phyloP scores from a whole-genome alignment of 2,329 filamentous ascomycete genomes.

The Claviceps sp. region DNA sequence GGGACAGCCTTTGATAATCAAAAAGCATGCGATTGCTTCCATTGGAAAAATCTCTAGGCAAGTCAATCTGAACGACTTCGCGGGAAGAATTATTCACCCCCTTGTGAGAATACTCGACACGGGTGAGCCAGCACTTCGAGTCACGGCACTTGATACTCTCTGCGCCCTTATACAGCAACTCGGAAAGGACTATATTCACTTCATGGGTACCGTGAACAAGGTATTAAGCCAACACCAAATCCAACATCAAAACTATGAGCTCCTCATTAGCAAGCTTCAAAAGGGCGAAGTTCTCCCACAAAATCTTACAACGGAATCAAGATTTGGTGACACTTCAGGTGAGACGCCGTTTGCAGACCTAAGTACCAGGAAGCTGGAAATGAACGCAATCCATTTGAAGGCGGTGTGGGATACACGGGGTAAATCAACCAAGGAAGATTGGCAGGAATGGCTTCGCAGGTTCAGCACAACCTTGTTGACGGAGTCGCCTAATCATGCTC shows the following conservation, averaged over 20 bases:
- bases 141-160: constrained; percentile 81
- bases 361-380: constrained; percentile 83
- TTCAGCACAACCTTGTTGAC: constrained; percentile 92
- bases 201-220: constrained; percentile 87
- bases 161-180: constrained; percentile 94
- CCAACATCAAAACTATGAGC: constrained; percentile 80
- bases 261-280: constrained; percentile 82
- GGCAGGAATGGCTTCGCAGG: constrained; percentile 96
- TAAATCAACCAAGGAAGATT: constrained; percentile 96
- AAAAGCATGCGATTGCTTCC: constrained; percentile 85
- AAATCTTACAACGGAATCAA: constrained; percentile 76
- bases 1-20: constrained; percentile 63
- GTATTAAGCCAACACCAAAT: constrained; percentile 67
- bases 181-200: constrained; percentile 89
- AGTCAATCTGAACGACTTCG: constrained; percentile 94
- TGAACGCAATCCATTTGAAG: constrained; percentile 95
- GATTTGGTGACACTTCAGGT: constrained; percentile 64
- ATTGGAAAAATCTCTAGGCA: constrained; percentile 88
- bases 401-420: constrained; percentile 94
- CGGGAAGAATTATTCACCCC: constrained; percentile 91
- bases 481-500: constrained; percentile 89
- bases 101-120: constrained; percentile 69
- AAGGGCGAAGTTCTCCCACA: constrained; percentile 93
- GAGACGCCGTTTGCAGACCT: constrained; percentile 75
- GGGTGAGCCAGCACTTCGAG: constrained; percentile 58